Evolutionary conservation across 2,329 filamentous ascomycete species (phyloP).

Genomic region (Xylariaceae sp.): DNA sequence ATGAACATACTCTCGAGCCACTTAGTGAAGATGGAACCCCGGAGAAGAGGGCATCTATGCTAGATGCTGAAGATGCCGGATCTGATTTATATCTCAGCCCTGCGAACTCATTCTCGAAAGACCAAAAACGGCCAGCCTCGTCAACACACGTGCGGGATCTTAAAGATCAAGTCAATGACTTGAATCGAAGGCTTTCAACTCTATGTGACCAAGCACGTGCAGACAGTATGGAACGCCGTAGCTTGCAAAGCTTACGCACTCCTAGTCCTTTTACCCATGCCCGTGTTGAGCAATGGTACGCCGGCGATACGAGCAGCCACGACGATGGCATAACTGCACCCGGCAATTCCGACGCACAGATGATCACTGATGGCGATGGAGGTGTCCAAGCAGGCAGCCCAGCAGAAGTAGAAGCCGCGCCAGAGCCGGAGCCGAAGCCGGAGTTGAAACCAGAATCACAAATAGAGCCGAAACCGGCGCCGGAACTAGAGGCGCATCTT

Average conservation of each 20-base stretch:
- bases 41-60: slow-evolving; percentile 21
- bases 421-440: too few relatives aligned
- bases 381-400: slow-evolving; percentile 17
- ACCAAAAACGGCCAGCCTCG: slow-evolving; percentile 61
- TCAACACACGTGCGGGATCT: slow-evolving; percentile 67
- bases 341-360: not conserved
- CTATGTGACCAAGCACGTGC: slow-evolving; percentile 72
- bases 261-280: slow-evolving; percentile 76
- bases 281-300: slow-evolving; percentile 49
- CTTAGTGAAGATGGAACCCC: slow-evolving; percentile 48
- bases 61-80: slow-evolving; percentile 30
- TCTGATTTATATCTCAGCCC: slow-evolving; percentile 41
- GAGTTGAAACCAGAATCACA: too few relatives aligned
- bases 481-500: not conserved
- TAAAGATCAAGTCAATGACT: slow-evolving; percentile 76
- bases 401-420: not conserved
- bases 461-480: too few relatives aligned
- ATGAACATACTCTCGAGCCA: slow-evolving; percentile 45
- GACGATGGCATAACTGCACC: slow-evolving; percentile 15
- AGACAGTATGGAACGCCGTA: slow-evolving; percentile 71
- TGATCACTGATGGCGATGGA: slow-evolving; percentile 1
- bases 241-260: slow-evolving; percentile 67
- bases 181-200: slow-evolving; percentile 79
- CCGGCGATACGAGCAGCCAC: slow-evolving; percentile 27
- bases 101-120: slow-evolving; percentile 39